phyloP scores from a whole-genome alignment of 129 eudicot genomes.

The Silybum marianum region DNA sequence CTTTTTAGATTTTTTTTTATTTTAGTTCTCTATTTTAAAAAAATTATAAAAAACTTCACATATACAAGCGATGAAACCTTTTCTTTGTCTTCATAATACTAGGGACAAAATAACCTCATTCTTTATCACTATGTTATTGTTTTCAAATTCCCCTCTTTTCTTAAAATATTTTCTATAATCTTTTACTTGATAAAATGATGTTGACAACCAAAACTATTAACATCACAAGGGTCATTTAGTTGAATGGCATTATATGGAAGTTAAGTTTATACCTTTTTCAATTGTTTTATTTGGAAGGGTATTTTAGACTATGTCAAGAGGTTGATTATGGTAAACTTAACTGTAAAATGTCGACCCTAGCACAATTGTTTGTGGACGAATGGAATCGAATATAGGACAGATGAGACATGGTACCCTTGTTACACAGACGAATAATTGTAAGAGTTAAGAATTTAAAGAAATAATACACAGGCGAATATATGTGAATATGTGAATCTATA shows the following conservation, averaged over 20 bases:
- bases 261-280: background rate
- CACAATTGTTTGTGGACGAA: too few relatives aligned
- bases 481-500: too few relatives aligned
- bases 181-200: conserved; percentile 17
- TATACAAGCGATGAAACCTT: background rate
- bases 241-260: background rate
- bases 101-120: conserved; percentile 3
- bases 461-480: too few relatives aligned
- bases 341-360: too few relatives aligned
- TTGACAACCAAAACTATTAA: conserved; percentile 19
- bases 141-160: conserved; percentile 24
- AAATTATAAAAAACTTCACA: background rate
- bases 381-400: too few relatives aligned
- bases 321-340: too few relatives aligned
- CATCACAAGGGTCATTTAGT: background rate
- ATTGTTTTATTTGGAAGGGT: background rate
- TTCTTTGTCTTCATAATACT: background rate
- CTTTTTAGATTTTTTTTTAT: too few relatives aligned
- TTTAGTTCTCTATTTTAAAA: too few relatives aligned
- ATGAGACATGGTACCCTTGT: too few relatives aligned
- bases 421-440: too few relatives aligned
- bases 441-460: too few relatives aligned
- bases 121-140: conserved; percentile 21
- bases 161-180: background rate
- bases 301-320: too few relatives aligned